These are phyloP conservation scores for Arbutus unedo DNA, from an alignment of 148 eudicot genomes.

Conservation along the genomic window DNA sequence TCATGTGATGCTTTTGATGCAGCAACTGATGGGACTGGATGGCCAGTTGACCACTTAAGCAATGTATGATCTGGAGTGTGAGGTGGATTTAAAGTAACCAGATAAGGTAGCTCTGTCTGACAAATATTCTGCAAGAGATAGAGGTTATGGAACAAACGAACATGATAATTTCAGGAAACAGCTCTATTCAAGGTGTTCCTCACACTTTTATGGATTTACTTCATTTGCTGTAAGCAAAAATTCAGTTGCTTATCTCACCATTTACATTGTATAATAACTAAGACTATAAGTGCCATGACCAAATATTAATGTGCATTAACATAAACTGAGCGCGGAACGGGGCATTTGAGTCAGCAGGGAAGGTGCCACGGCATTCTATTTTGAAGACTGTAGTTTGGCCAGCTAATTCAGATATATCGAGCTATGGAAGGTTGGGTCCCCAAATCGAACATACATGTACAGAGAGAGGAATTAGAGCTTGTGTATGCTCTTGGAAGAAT, in stretches of 20 bases:
- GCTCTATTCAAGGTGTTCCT: not conserved
- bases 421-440: no score
- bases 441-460: no score
- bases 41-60: conserved; percentile 87
- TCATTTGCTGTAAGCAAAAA: not conserved
- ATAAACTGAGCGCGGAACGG: not conserved
- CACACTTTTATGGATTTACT: not conserved
- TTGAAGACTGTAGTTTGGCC: no score
- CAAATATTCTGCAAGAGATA: conserved; percentile 57
- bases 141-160: conserved; percentile 3
- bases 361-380: no score
- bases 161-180: conserved; percentile 4
- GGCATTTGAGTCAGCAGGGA: no score
- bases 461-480: no score
- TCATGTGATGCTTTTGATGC: no score
- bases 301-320: not conserved
- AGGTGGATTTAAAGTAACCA: conserved; percentile 86
- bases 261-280: not conserved
- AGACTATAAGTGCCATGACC: not conserved
- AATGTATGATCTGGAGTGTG: conserved; percentile 50
- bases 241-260: not conserved
- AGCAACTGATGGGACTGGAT: conserved; percentile 88
- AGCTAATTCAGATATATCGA: no score
- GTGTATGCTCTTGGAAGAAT: no score
- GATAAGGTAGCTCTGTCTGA: conserved; percentile 52